Evolutionary conservation across 306 rosid species (phyloP).

Genomic region (Crotalaria pallida): DNA sequence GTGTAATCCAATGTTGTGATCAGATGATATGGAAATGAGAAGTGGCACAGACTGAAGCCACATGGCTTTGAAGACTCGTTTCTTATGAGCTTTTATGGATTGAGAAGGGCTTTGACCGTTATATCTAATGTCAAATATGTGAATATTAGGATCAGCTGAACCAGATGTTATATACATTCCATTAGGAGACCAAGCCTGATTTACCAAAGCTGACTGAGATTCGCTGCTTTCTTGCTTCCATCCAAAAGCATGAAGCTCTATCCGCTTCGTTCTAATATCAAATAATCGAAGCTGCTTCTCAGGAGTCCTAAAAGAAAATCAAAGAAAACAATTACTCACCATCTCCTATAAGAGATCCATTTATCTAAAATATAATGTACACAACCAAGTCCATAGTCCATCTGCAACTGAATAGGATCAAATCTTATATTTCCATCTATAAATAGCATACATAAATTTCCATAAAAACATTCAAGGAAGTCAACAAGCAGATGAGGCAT

Average conservation of each 20-base stretch:
- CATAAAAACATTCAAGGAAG: too few relatives aligned
- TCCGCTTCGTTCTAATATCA: conserved; percentile 55
- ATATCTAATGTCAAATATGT: conserved; percentile 81
- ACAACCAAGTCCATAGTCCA: neutral
- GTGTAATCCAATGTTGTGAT: conserved; percentile 61
- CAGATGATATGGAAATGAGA: conserved; percentile 76
- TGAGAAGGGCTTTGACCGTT: conserved; percentile 59
- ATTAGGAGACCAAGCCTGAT: conserved; percentile 82
- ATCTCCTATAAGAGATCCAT: neutral
- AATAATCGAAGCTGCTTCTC: conserved; percentile 68
- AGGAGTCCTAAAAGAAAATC: conserved; percentile 41
- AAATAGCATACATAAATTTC: neutral
- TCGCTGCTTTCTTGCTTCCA: conserved; percentile 91
- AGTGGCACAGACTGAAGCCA: conserved; percentile 65
- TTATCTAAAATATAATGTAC: neutral
- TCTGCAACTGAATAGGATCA: neutral
- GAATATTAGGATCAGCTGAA: conserved; percentile 74
- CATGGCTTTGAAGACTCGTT: conserved; percentile 78
- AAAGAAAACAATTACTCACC: neutral
- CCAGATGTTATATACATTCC: conserved; percentile 69
- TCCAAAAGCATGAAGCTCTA: conserved; percentile 72
- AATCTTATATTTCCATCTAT: neutral
- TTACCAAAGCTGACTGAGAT: conserved; percentile 76
- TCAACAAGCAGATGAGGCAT: too few relatives aligned
- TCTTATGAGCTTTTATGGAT: conserved; percentile 66